A percentile compares a stretch with the other conserved stretches of the same genome.
phyloP scores from a whole-genome alignment of 2,329 filamentous ascomycete genomes.

The Alternaria tenuissima region DNA sequence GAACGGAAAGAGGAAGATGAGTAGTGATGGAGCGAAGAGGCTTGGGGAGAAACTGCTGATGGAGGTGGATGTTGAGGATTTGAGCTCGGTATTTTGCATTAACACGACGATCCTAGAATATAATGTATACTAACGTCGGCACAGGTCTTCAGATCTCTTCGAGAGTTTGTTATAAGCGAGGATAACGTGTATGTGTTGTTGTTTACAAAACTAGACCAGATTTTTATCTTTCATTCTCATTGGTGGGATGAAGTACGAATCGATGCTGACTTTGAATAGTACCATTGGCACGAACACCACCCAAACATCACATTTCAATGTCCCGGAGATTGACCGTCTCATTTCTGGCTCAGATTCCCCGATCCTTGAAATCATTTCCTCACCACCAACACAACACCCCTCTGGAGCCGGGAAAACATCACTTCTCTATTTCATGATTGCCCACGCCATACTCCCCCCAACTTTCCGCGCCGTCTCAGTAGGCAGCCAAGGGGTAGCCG shows the following conservation, averaged over 20 bases:
- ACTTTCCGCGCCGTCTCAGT: constrained; percentile 33
- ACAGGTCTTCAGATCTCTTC: constrained; percentile 54
- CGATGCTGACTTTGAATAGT: not conserved
- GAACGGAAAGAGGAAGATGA: constrained; percentile 20
- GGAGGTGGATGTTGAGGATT: constrained; percentile 44
- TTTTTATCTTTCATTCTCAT: not conserved
- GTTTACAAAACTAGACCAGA: no score
- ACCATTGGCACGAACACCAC: not conserved
- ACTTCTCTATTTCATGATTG: constrained; percentile 64
- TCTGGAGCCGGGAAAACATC: constrained; percentile 66
- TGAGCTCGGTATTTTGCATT: constrained; percentile 36
- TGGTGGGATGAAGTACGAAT: not conserved
- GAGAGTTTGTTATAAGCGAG: constrained; percentile 30
- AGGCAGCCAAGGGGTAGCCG: constrained; percentile 54
- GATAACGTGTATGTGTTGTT: constrained; percentile 16
- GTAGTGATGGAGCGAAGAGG: constrained; percentile 49
- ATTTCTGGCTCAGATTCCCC: constrained; percentile 23
- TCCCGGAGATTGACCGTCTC: constrained; percentile 58
- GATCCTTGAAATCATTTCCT: constrained; percentile 63
- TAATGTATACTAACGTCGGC: not conserved
- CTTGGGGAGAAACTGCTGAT: constrained; percentile 63
- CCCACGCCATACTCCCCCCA: constrained; percentile 60
- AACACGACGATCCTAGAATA: not conserved
- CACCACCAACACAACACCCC: constrained; percentile 42
- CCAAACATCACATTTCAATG: constrained; percentile 45